A percentile compares a stretch with the other conserved stretches of the same genome.
phyloP scores from a whole-genome alignment of 2,329 filamentous ascomycete genomes.

The Tympanopsis confertula region DNA sequence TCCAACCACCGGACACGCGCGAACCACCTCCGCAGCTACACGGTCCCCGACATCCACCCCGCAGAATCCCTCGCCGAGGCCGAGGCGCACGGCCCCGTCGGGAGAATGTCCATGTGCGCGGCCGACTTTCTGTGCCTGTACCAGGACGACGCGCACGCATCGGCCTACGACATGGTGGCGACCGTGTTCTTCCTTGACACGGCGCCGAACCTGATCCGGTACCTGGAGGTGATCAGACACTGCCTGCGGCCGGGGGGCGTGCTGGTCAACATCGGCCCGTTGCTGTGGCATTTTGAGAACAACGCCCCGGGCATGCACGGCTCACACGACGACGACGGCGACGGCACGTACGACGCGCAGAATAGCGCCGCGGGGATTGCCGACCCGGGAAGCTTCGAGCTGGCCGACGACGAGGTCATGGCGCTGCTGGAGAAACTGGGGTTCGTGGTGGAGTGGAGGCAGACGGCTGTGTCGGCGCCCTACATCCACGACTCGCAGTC shows the following conservation, averaged over 20 bases:
- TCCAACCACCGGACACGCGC: slow-evolving; percentile 68
- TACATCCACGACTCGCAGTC: slow-evolving; percentile 79
- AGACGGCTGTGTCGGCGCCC: slow-evolving; percentile 53
- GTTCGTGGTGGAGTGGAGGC: slow-evolving; percentile 58
- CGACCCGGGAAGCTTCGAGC: slow-evolving; percentile 80
- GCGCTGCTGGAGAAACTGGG: slow-evolving; percentile 65
- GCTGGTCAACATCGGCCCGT: slow-evolving; percentile 79
- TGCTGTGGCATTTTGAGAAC: slow-evolving; percentile 93
- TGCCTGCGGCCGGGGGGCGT: slow-evolving; percentile 70
- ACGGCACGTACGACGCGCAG: slow-evolving; percentile 35
- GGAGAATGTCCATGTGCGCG: slow-evolving; percentile 82
- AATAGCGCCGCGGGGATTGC: slow-evolving; percentile 57
- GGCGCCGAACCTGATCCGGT: slow-evolving; percentile 81
- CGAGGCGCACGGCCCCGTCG: slow-evolving; percentile 19
- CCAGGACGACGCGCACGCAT: slow-evolving; percentile 44
- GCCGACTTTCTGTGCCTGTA: slow-evolving; percentile 91
- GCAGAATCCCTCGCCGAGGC: slow-evolving; percentile 34
- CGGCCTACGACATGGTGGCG: slow-evolving; percentile 68
- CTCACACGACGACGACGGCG: slow-evolving; percentile 33
- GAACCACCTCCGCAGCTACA: slow-evolving; percentile 64
- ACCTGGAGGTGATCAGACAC: slow-evolving; percentile 70
- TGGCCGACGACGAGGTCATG: slow-evolving; percentile 80
- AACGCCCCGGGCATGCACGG: slow-evolving; percentile 47
- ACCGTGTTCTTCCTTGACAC: slow-evolving; percentile 96
- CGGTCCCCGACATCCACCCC: slow-evolving; percentile 72